Base-by-base conservation (phyloP, 345 rosid genomes). In the Acer saccharum region DNA sequence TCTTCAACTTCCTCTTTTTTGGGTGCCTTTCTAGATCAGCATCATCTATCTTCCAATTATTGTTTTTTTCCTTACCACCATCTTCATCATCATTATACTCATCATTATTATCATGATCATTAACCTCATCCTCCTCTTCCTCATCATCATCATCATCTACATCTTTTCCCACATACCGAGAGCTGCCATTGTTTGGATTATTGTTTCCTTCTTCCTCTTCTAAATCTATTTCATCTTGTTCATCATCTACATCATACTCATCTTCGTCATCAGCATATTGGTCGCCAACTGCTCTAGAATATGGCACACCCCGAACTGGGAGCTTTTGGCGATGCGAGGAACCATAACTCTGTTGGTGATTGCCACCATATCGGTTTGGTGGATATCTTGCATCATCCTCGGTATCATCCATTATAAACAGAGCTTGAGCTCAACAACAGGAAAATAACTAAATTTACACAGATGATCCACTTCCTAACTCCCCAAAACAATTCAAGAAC, bases 381-480 rank as follows among this genome's bases (percentile, higher is more conserved):
- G 93, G 89, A 78, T 89, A 93, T 80, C 94, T 86, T 1, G 87
- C 90, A 81, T 92, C 92, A 69, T 91, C 97, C 81, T 91, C 95
- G 29, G 82, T 84, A 63, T 89, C 92, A 78, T 87, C 98, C 99
- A 96, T 96, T 70, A 88, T 71, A 25, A 83, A 14, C 68, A 55
- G 67, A 72, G 76, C 58, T 62, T 67, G 75, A 61, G 39, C 65
- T 71, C 65, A 69, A 77, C 63, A 57, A 76, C 3, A 54, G 66
- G 25, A 68, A 65, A 77, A 44, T 71, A 10, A 12, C 39, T 67
- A 74, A 79, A 62, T 21, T 14, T 18, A 54, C 52, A 27, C 68
- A 52, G 61, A 3, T 65, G 68, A 20, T 54, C 35, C 12, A 67
- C 50, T 58, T 48, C 58, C 21, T 13, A 17, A 43, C 27, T 71